A percentile compares a stretch with the other conserved stretches of the same genome.
These are phyloP conservation scores for Jatropha podagrica DNA, from an alignment of 441 rosid species.

Conservation along the genomic window DNA sequence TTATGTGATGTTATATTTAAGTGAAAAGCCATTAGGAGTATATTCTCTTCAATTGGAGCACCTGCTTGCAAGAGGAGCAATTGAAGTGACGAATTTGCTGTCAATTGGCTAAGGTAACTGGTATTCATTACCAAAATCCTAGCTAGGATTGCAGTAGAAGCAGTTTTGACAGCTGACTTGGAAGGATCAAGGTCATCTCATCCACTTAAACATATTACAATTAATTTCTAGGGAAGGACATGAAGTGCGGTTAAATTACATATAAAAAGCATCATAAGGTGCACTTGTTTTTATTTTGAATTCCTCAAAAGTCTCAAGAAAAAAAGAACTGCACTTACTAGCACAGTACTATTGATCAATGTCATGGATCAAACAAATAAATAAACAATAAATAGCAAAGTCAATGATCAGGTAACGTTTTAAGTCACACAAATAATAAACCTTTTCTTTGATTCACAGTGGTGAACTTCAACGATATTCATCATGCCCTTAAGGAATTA, in stretches of 20 bases:
- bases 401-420: neutral
- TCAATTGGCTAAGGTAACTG: constrained; percentile 79
- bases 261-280: constrained; percentile 11
- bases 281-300: constrained; percentile 2
- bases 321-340: constrained; percentile 46
- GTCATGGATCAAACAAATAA: constrained; percentile 49
- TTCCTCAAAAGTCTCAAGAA: constrained; percentile 1
- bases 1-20: no score
- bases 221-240: constrained; percentile 58
- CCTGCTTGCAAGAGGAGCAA: constrained; percentile 75
- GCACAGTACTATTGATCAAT: constrained; percentile 74
- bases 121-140: constrained; percentile 96
- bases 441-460: neutral
- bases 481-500: neutral
- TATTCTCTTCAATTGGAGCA: constrained; percentile 57
- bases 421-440: neutral
- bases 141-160: constrained; percentile 87
- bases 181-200: constrained; percentile 85
- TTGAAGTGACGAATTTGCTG: constrained; percentile 79
- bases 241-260: constrained; percentile 10
- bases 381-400: constrained; percentile 55
- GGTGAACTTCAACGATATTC: neutral
- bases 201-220: constrained; percentile 81
- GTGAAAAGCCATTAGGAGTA: constrained; percentile 47
- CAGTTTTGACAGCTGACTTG: constrained; percentile 79